Conservation (phyloP, 2,329 filamentous ascomycete species). For the Talaromyces rugulosus region DNA sequence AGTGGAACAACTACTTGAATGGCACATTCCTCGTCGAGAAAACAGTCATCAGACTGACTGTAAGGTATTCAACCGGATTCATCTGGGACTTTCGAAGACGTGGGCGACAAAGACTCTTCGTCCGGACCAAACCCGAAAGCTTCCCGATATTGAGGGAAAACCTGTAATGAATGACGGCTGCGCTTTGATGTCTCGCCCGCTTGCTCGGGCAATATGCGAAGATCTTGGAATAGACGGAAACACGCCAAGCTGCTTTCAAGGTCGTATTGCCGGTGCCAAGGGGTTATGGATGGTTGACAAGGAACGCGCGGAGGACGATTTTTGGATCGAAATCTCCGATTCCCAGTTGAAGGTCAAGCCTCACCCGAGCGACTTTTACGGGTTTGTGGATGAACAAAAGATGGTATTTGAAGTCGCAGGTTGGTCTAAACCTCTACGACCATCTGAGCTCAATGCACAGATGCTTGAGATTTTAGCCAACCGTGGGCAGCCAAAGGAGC, state of each 20-base stretch:
- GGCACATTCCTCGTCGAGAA: constrained; percentile 37
- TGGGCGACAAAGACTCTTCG: constrained; percentile 34
- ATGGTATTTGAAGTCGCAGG: constrained; percentile 56
- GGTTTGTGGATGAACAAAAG: constrained; percentile 36
- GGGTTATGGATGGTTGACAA: constrained; percentile 57
- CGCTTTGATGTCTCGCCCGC: constrained; percentile 49
- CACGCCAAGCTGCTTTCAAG: constrained; percentile 53
- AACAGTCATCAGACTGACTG: constrained; percentile 38
- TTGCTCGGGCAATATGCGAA: constrained; percentile 46
- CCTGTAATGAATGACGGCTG: constrained; percentile 52
- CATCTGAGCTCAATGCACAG: constrained; percentile 49
- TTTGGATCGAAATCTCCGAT: constrained; percentile 54
- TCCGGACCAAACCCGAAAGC: constrained; percentile 33
- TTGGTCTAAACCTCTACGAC: constrained; percentile 41
- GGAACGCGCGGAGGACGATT: constrained; percentile 22
- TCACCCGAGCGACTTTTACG: constrained; percentile 31
- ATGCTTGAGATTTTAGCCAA: constrained; percentile 55
- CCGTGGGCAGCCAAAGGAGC: constrained; percentile 41
- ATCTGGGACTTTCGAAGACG: constrained; percentile 43
- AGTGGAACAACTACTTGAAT: constrained; percentile 38
- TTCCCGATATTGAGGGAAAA: constrained; percentile 23
- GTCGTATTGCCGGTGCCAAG: constrained; percentile 56
- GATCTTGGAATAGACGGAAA: constrained; percentile 34
- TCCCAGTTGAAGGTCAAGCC: constrained; percentile 56
- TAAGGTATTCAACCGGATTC: constrained; percentile 43